A percentile compares a stretch with the other conserved stretches of the same genome.
phyloP scores from a whole-genome alignment of 345 rosid genomes.

The Brassica juncea region DNA sequence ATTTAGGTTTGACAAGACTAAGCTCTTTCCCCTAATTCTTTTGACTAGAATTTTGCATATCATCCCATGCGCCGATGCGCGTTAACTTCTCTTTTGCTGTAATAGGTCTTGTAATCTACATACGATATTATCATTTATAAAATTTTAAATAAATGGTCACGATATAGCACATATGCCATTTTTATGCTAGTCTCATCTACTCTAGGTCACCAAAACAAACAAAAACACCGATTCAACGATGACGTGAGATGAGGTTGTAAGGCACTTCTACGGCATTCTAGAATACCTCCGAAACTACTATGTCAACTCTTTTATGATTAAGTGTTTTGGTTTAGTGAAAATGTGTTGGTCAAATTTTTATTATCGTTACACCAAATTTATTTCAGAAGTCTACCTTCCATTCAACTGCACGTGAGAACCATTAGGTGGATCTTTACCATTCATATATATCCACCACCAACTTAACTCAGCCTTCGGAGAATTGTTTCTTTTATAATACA shows the following conservation, averaged over 20 bases:
- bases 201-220: not conserved
- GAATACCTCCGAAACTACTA: conserved; percentile 9
- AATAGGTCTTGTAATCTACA: not conserved
- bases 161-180: not conserved
- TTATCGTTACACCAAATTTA: not conserved
- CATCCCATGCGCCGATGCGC: conserved; percentile 13
- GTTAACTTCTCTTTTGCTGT: not conserved
- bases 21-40: conserved; percentile 22
- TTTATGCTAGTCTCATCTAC: not conserved
- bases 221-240: conserved; percentile 11
- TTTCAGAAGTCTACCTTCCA: not conserved
- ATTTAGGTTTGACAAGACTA: conserved; percentile 10
- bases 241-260: conserved; percentile 6
- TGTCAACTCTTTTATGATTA: conserved; percentile 15
- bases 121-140: not conserved
- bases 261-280: conserved; percentile 24
- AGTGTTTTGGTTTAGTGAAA: not conserved
- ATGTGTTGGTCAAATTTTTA: not conserved
- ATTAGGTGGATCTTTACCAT: conserved; percentile 17
- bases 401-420: conserved; percentile 28
- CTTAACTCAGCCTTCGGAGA: conserved; percentile 1
- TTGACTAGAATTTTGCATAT: conserved; percentile 22
- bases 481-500: not conserved
- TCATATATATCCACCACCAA: conserved; percentile 17
- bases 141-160: not conserved